Evolutionary conservation across 2,329 filamentous ascomycete genomes (phyloP).

Genomic region (Penicillium rolfsii): DNA sequence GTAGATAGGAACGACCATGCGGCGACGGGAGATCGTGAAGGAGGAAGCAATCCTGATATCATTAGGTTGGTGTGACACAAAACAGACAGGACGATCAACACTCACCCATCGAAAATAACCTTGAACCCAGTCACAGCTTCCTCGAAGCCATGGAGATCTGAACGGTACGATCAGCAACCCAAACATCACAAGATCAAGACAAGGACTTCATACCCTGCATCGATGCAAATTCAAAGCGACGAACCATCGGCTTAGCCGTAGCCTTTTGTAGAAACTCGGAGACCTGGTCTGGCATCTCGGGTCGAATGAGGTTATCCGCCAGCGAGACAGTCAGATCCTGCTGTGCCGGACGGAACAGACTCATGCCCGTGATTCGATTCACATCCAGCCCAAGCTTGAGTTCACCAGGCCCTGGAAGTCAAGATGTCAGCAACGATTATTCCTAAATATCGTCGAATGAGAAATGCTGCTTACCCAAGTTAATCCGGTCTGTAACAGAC

Average conservation of each 20-base stretch:
- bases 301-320: conserved; percentile 66
- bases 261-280: conserved; percentile 63
- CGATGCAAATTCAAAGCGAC: conserved; percentile 70
- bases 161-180: conserved; percentile 5
- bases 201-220: conserved; percentile 44
- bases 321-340: conserved; percentile 76
- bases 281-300: conserved; percentile 66
- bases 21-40: conserved; percentile 79
- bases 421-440: not conserved
- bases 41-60: conserved; percentile 62
- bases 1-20: conserved; percentile 90
- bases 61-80: not conserved
- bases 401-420: conserved; percentile 64
- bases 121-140: conserved; percentile 76
- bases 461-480: conserved; percentile 59
- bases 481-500: conserved; percentile 80
- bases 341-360: conserved; percentile 72
- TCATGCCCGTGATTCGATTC: conserved; percentile 63
- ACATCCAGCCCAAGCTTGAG: conserved; percentile 68
- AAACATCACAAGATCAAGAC: not conserved
- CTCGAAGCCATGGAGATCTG: conserved; percentile 78
- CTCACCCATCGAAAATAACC: conserved; percentile 69
- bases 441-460: not conserved
- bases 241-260: conserved; percentile 66
- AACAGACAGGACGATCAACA: conserved; percentile 9